Evolutionary conservation across 352 stramenopile species (phyloP).

Genomic region (Globisporangium acanthophoron): DNA sequence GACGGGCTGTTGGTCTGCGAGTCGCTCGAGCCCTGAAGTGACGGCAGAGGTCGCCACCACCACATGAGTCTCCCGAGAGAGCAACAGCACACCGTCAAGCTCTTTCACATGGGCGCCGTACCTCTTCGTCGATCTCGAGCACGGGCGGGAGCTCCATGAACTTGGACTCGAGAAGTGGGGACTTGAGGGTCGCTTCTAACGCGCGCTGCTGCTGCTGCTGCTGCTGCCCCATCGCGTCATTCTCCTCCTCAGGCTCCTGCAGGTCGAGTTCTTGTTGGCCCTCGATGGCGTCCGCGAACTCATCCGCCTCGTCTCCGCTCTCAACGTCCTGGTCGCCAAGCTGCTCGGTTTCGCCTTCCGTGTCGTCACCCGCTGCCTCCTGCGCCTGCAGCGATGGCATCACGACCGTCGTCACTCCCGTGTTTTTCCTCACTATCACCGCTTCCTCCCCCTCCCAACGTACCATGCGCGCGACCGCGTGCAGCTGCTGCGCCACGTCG

Average conservation of each 20-base stretch:
- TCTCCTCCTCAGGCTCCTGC: slow-evolving; percentile 16
- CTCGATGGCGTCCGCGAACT: slow-evolving; percentile 6
- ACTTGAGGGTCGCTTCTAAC: slow-evolving; percentile 15
- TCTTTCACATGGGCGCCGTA: neutral
- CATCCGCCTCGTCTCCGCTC: slow-evolving; percentile 9
- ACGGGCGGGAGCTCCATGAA: slow-evolving; percentile 41
- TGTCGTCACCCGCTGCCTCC: neutral
- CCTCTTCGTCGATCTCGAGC: slow-evolving; percentile 46
- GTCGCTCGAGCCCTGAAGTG: slow-evolving; percentile 15
- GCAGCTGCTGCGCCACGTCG: slow-evolving; percentile 61
- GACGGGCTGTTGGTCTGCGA: slow-evolving; percentile 11
- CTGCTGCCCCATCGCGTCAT: slow-evolving; percentile 7
- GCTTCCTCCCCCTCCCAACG: slow-evolving; percentile 6
- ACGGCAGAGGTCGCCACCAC: neutral
- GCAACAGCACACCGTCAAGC: neutral
- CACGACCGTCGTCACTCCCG: neutral
- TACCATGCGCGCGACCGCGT: slow-evolving; percentile 51
- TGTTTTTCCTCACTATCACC: neutral
- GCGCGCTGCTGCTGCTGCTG: slow-evolving; percentile 5
- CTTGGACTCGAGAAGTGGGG: slow-evolving; percentile 22
- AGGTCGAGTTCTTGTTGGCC: slow-evolving; percentile 26
- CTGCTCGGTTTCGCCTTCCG: neutral
- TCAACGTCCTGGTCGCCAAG: neutral
- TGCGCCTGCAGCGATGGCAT: neutral
- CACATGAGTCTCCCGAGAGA: neutral